phyloP scores from a whole-genome alignment of 2,329 filamentous ascomycete genomes.

The Exophiala dermatitidis region DNA sequence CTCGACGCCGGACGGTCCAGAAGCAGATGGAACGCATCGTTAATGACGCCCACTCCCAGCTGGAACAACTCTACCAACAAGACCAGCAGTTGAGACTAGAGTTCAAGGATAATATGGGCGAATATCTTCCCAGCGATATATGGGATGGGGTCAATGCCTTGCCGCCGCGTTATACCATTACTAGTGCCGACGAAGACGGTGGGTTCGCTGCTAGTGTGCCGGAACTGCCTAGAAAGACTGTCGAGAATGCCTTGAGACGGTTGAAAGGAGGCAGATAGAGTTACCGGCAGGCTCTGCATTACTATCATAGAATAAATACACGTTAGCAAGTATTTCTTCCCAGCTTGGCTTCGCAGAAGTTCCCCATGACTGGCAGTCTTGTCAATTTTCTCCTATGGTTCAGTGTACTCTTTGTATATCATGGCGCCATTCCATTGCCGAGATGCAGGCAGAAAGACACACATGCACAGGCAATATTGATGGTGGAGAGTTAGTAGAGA shows the following conservation, averaged over 20 bases:
- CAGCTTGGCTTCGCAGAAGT: not conserved
- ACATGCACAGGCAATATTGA: no score
- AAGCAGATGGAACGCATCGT: conserved; percentile 67
- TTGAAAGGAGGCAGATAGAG: conserved; percentile 28
- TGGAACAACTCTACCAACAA: conserved; percentile 65
- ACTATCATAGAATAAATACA: no score
- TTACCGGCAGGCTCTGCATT: not conserved
- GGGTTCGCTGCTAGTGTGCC: conserved; percentile 32
- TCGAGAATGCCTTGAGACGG: conserved; percentile 39
- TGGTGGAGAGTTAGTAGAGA: not conserved
- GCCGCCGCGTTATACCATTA: conserved; percentile 33
- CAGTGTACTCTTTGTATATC: conserved; percentile 58
- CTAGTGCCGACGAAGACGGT: conserved; percentile 44
- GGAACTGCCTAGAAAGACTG: conserved; percentile 36
- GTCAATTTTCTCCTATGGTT: conserved; percentile 22
- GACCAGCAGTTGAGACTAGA: conserved; percentile 67
- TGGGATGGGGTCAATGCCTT: conserved; percentile 63
- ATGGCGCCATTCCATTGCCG: conserved; percentile 25
- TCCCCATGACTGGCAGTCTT: not conserved
- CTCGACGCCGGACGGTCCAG: conserved; percentile 64
- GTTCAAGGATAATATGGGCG: conserved; percentile 75
- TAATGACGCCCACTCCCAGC: conserved; percentile 66
- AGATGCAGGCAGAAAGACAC: no score
- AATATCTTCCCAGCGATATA: conserved; percentile 78
- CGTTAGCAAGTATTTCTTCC: no score